A percentile compares a stretch with the other conserved stretches of the same genome.
These are phyloP conservation scores for Ramaria rubella DNA, from an alignment of 768 basidiomycete genomes.

Conservation along the genomic window DNA sequence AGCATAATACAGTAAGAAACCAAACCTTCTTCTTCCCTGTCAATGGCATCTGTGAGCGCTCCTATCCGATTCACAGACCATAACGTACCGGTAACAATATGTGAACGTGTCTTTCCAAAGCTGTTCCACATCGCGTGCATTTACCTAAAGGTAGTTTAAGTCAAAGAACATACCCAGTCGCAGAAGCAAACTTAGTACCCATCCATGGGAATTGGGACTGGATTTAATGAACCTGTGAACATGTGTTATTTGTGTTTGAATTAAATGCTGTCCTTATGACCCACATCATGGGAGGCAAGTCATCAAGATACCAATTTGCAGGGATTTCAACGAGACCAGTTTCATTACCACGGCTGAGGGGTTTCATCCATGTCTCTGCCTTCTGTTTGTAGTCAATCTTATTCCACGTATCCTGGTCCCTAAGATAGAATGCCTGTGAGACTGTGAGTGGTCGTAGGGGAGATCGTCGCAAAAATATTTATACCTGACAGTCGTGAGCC, in stretches of 20 bases:
- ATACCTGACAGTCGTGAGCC: conserved; percentile 39
- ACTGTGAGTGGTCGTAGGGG: background rate
- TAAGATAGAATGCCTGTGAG: conserved; percentile 55
- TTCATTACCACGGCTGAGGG: conserved; percentile 52
- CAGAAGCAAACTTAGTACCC: conserved; percentile 33
- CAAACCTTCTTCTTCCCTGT: conserved; percentile 43
- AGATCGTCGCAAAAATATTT: conserved; percentile 5
- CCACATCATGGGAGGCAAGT: conserved; percentile 69
- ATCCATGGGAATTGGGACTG: conserved; percentile 64
- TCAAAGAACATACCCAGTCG: background rate
- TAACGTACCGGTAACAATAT: conserved; percentile 51
- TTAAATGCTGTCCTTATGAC: conserved; percentile 10
- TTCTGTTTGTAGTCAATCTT: conserved; percentile 58
- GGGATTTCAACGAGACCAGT: conserved; percentile 62
- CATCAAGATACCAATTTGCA: conserved; percentile 72
- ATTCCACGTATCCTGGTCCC: conserved; percentile 64
- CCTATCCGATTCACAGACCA: background rate
- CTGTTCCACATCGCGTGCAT: conserved; percentile 56
- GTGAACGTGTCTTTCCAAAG: conserved; percentile 73
- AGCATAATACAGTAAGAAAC: background rate
- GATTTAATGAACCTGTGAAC: conserved; percentile 59
- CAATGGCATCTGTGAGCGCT: background rate
- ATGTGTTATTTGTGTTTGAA: conserved; percentile 4
- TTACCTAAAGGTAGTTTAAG: conserved; percentile 39
- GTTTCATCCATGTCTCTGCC: conserved; percentile 70